These are phyloP conservation scores for Tulasnella sp. DNA, from an alignment of 768 basidiomycete species.

Conservation along the genomic window DNA sequence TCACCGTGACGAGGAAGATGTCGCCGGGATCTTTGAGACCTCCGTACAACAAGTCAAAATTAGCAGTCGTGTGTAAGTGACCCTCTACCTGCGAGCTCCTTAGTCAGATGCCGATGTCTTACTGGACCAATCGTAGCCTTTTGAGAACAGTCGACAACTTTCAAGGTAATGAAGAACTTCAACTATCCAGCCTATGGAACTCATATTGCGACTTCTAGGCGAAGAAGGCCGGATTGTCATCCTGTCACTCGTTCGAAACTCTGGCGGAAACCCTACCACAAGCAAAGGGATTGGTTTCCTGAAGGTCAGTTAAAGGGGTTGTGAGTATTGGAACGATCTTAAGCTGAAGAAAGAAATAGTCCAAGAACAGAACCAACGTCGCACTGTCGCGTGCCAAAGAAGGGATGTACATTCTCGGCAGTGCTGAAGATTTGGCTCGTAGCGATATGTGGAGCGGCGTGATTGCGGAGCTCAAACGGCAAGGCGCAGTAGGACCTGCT, in stretches of 20 bases:
- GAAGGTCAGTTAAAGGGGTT: constrained; percentile 38
- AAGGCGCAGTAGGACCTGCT: constrained; percentile 37
- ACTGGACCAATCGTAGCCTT: constrained; percentile 35
- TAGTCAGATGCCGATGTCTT: too few species aligned
- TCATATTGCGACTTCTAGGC: background rate
- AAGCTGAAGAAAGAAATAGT: constrained; percentile 38
- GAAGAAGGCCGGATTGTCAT: constrained; percentile 47
- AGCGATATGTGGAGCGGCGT: constrained; percentile 49
- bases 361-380: constrained; percentile 47
- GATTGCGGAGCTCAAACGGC: constrained; percentile 42
- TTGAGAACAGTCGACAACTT: constrained; percentile 69
- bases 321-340: constrained; percentile 28
- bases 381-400: constrained; percentile 64
- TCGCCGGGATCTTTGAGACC: constrained; percentile 24
- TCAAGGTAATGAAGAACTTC: constrained; percentile 28
- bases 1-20: constrained; percentile 27
- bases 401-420: constrained; percentile 63
- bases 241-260: constrained; percentile 61
- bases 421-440: constrained; percentile 34
- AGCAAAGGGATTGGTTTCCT: constrained; percentile 52
- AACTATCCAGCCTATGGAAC: background rate
- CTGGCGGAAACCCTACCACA: constrained; percentile 28
- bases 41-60: constrained; percentile 37
- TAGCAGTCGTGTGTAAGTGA: constrained; percentile 37
- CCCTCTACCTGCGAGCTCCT: background rate